Evolutionary conservation across 2,329 filamentous ascomycete species (phyloP).

Genomic region (Colletotrichum karsti): DNA sequence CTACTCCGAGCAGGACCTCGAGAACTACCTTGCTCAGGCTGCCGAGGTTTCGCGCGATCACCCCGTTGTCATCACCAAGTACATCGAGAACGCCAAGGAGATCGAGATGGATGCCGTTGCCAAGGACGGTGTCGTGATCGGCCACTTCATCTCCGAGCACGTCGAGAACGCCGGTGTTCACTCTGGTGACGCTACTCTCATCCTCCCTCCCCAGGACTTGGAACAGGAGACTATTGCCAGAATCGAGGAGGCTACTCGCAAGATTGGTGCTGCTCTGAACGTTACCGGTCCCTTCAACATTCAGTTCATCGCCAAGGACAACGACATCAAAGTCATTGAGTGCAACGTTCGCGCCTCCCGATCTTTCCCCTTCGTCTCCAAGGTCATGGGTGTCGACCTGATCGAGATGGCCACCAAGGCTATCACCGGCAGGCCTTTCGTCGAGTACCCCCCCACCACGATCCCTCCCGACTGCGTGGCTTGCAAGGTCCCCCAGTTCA

Average conservation of each 20-base stretch:
- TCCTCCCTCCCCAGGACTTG: slow-evolving; percentile 93
- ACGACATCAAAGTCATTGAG: slow-evolving; percentile 99
- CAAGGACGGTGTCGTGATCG: slow-evolving; percentile 86
- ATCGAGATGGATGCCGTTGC: slow-evolving; percentile 99
- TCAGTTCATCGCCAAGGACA: slow-evolving; percentile 99
- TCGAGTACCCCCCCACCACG: slow-evolving; percentile 80
- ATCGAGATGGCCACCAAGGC: slow-evolving; percentile 99
- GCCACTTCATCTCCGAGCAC: slow-evolving; percentile 98
- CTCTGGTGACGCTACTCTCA: slow-evolving; percentile 95
- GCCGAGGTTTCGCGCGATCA: slow-evolving; percentile 93
- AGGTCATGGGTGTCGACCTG: slow-evolving; percentile 96
- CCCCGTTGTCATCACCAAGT: slow-evolving; percentile 98
- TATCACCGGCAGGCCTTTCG: slow-evolving; percentile 85
- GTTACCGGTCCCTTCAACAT: slow-evolving; percentile 98
- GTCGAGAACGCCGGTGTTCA: slow-evolving; percentile 99
- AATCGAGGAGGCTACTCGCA: slow-evolving; percentile 93
- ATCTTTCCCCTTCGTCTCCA: slow-evolving; percentile 98
- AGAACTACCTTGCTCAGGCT: slow-evolving; percentile 88
- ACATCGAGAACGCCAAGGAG: slow-evolving; percentile 99
- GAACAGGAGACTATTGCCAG: slow-evolving; percentile 87
- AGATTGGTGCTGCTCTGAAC: slow-evolving; percentile 94
- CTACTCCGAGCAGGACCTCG: slow-evolving; percentile 93
- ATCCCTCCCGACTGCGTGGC: slow-evolving; percentile 86
- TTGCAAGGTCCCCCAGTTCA: slow-evolving; percentile 99
- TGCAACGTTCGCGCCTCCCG: slow-evolving; percentile 97